Conservation (phyloP, 2,329 filamentous ascomycete genomes). For the Trichoderma atroviride region DNA sequence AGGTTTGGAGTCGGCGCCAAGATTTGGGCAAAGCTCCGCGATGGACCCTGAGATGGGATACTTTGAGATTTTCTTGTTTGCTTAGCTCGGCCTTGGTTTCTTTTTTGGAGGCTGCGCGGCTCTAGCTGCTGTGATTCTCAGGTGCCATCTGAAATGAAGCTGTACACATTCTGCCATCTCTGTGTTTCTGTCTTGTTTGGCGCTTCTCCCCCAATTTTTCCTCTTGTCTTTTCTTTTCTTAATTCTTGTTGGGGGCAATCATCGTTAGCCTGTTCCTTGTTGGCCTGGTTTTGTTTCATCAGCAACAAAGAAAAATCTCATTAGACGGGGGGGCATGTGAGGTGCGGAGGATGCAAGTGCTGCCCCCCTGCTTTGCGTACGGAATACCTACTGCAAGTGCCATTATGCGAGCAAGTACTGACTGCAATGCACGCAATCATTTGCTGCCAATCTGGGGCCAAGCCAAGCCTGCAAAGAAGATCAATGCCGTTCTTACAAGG, state of each 20-base stretch:
- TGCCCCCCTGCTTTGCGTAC: background rate
- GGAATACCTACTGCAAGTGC: background rate
- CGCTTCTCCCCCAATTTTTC: background rate
- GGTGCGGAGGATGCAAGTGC: slow-evolving; percentile 18
- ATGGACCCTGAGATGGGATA: background rate
- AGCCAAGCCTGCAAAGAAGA: background rate
- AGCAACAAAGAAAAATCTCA: slow-evolving; percentile 6
- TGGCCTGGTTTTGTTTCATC: background rate
- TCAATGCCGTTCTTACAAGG: background rate
- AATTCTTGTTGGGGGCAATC: background rate
- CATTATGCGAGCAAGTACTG: background rate
- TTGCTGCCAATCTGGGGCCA: background rate
- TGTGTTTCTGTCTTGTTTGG: background rate
- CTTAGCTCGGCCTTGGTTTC: background rate
- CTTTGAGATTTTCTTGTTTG: background rate
- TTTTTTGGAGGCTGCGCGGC: background rate
- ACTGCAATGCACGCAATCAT: background rate
- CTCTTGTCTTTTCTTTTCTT: background rate
- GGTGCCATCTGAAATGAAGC: background rate
- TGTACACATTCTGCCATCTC: background rate
- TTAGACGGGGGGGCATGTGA: slow-evolving; percentile 8
- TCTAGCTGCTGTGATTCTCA: background rate
- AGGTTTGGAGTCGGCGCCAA: slow-evolving; percentile 17
- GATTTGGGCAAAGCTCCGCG: slow-evolving; percentile 22
- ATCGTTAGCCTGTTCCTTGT: background rate